These are phyloP conservation scores for Zasmidium citrigriseum DNA, from an alignment of 2,329 filamentous ascomycete genomes.

Conservation along the genomic window DNA sequence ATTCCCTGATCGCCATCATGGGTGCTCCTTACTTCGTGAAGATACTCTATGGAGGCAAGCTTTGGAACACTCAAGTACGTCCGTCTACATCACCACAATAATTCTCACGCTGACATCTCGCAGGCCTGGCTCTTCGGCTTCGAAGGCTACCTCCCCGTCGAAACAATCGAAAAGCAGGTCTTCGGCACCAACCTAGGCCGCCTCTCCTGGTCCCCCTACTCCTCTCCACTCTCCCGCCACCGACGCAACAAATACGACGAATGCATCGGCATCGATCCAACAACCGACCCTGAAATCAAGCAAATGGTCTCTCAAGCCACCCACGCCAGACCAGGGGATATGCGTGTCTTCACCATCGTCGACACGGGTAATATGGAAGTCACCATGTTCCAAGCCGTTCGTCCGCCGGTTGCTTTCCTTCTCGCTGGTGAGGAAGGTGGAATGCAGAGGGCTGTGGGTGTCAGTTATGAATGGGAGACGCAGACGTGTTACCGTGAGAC, in stretches of 20 bases:
- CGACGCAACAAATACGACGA: slow-evolving; percentile 7
- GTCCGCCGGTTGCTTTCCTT: slow-evolving; percentile 9
- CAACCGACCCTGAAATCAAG: slow-evolving; percentile 6
- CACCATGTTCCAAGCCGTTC: slow-evolving; percentile 9
- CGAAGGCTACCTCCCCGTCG: slow-evolving; percentile 43
- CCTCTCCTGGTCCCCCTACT: slow-evolving; percentile 36
- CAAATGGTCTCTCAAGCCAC: neutral
- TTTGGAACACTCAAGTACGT: slow-evolving; percentile 33
- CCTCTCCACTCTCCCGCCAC: slow-evolving; percentile 11
- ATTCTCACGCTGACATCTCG: slow-evolving; percentile 6
- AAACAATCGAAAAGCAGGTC: slow-evolving; percentile 40
- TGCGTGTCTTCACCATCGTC: slow-evolving; percentile 10
- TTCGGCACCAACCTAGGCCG: slow-evolving; percentile 40
- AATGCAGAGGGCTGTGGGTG: slow-evolving; percentile 10
- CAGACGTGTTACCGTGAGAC: slow-evolving; percentile 10
- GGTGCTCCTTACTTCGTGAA: slow-evolving; percentile 38
- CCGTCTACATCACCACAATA: neutral
- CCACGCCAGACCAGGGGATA: slow-evolving; percentile 6
- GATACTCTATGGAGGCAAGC: slow-evolving; percentile 42
- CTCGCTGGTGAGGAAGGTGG: slow-evolving; percentile 11
- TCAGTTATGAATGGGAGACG: slow-evolving; percentile 11
- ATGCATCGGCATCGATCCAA: slow-evolving; percentile 13
- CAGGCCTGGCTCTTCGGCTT: slow-evolving; percentile 49
- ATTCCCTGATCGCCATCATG: slow-evolving; percentile 32
- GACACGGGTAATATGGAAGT: slow-evolving; percentile 14